Percentiles rank a stretch among this genome's conserved stretches.
Conservation (phyloP, 2,329 filamentous ascomycete genomes). For the Aspergillus candidus region DNA sequence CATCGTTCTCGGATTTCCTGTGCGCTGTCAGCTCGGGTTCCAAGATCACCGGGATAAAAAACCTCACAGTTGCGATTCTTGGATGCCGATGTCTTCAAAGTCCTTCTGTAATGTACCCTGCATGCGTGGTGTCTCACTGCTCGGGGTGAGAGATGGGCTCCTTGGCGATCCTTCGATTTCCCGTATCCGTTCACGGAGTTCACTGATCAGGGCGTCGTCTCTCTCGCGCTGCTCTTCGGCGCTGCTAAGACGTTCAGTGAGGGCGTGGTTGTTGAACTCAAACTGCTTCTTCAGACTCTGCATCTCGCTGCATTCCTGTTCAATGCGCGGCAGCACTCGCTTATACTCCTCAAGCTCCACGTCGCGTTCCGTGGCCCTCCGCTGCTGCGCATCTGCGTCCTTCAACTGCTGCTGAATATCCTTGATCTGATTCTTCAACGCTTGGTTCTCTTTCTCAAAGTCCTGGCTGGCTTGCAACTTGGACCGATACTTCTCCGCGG, state of each 20-base stretch:
- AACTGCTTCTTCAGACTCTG: conserved; percentile 44
- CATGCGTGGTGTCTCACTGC: conserved; percentile 34
- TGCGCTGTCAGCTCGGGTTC: conserved; percentile 14
- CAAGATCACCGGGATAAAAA: neutral
- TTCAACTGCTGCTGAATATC: conserved; percentile 44
- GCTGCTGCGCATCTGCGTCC: conserved; percentile 38
- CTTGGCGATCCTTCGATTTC: conserved; percentile 38
- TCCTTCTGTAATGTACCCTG: conserved; percentile 38
- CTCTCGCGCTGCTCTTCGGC: conserved; percentile 39
- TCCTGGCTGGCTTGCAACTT: conserved; percentile 46
- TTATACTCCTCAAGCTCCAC: conserved; percentile 41
- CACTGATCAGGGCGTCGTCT: conserved; percentile 38
- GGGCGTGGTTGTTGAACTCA: conserved; percentile 44
- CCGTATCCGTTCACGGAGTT: conserved; percentile 37
- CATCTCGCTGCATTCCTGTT: conserved; percentile 44
- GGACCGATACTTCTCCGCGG: conserved; percentile 45
- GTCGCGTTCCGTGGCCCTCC: conserved; percentile 35
- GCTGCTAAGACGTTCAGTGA: conserved; percentile 40
- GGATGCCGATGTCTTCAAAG: conserved; percentile 36
- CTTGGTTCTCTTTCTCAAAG: conserved; percentile 44
- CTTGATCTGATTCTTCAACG: conserved; percentile 41
- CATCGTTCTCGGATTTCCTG: conserved; percentile 39
- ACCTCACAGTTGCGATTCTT: conserved; percentile 36
- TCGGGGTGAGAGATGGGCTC: conserved; percentile 33
- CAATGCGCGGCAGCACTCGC: conserved; percentile 41